These are phyloP conservation scores for Haplosporangium sp. DNA, from an alignment of 371 early-diverging fungal genomes.

Conservation along the genomic window DNA sequence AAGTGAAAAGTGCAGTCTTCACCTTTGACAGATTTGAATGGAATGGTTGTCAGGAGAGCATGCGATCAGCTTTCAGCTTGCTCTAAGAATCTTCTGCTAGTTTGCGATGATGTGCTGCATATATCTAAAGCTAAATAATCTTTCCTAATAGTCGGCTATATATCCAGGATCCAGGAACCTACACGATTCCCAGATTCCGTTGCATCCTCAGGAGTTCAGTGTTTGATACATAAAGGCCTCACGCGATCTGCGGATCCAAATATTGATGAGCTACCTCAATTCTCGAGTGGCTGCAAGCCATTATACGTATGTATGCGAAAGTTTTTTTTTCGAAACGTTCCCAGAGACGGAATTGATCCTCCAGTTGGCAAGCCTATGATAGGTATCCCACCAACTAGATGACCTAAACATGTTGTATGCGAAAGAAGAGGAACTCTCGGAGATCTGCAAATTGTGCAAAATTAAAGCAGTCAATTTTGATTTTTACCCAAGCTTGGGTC, in stretches of 20 bases:
- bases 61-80: conserved; percentile 69
- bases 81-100: conserved; percentile 73
- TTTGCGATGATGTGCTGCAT: conserved; percentile 79
- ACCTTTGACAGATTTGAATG: conserved; percentile 81
- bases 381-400: conserved; percentile 58
- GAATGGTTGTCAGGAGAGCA: conserved; percentile 78
- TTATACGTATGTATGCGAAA: conserved; percentile 68
- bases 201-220: conserved; percentile 83
- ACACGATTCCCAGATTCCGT: conserved; percentile 83
- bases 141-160: conserved; percentile 72
- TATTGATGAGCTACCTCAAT: conserved; percentile 86
- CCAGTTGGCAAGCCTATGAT: no score
- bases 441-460: not conserved
- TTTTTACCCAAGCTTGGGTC: no score
- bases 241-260: conserved; percentile 80
- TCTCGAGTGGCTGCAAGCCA: conserved; percentile 64
- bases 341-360: conserved; percentile 58
- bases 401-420: conserved; percentile 55
- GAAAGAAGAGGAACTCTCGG: conserved; percentile 50
- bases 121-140: conserved; percentile 80
- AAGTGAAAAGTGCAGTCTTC: conserved; percentile 56
- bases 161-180: conserved; percentile 82
- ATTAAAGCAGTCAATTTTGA: not conserved
- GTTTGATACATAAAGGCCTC: conserved; percentile 66
- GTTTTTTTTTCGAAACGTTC: conserved; percentile 68